Conservation (phyloP, 108 stramenopile genomes). For the Heterococcus sp. region DNA sequence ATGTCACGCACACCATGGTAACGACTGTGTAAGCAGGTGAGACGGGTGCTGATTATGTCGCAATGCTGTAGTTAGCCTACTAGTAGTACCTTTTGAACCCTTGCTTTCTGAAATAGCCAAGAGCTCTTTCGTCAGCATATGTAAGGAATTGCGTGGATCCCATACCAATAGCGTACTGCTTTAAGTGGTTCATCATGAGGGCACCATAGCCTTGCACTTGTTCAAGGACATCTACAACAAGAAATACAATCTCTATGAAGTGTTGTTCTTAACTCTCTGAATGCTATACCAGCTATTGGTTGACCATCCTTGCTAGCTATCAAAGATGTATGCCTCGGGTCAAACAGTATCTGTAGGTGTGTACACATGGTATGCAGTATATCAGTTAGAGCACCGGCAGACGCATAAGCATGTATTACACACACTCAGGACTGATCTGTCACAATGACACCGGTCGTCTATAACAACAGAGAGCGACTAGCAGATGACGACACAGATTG, state of each 20-base stretch:
- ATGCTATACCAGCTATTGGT: conserved; percentile 95
- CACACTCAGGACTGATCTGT: no score
- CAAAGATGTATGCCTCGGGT: conserved; percentile 81
- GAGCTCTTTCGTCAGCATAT: conserved; percentile 97
- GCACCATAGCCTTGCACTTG: conserved; percentile 85
- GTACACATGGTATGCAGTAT: no score
- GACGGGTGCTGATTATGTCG: no score
- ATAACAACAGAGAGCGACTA: no score
- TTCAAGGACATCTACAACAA: conserved; percentile 85
- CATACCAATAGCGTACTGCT: conserved; percentile 73
- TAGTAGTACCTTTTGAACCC: conserved; percentile 53
- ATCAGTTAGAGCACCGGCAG: no score
- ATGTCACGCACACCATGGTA: neutral
- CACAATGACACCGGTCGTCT: no score
- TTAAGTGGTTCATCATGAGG: conserved; percentile 94
- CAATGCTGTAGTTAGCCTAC: neutral
- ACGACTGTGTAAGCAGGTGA: no score
- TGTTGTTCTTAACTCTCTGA: conserved; percentile 78
- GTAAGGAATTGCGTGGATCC: conserved; percentile 94
- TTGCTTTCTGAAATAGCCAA: conserved; percentile 96
- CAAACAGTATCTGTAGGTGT: conserved; percentile 93
- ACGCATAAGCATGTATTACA: no score
- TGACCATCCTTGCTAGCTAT: conserved; percentile 72
- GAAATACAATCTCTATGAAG: conserved; percentile 97
- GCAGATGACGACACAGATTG: no score